These are phyloP conservation scores for Isabelozyma pseudorhagii DNA, from an alignment of 805 yeast species.

Conservation along the genomic window DNA sequence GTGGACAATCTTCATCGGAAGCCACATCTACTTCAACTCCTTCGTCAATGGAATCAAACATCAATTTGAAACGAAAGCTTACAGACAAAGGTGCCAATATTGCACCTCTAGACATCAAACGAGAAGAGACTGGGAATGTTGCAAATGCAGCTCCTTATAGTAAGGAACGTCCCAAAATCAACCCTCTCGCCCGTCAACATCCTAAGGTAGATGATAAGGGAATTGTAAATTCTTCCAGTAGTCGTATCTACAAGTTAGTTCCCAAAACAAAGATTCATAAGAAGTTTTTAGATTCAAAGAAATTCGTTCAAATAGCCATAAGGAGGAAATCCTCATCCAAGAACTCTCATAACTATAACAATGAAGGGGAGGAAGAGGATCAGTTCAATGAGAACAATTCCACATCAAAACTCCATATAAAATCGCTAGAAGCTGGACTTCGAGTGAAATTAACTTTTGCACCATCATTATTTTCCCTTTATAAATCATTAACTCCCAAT, in stretches of 20 bases:
- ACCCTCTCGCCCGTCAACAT: neutral
- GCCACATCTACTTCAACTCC: neutral
- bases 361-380: neutral
- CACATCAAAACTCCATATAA: constrained; percentile 32
- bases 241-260: constrained; percentile 1
- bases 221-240: neutral
- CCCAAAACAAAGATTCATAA: constrained; percentile 5
- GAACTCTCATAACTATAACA: constrained; percentile 8
- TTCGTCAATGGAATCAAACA: neutral
- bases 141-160: neutral
- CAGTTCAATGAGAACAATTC: neutral
- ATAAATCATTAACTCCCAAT: constrained; percentile 39
- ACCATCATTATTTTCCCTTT: constrained; percentile 41
- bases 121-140: too few species aligned
- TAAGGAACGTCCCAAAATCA: neutral
- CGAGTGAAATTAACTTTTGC: constrained; percentile 47
- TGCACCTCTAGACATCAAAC: too few species aligned
- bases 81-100: too few species aligned
- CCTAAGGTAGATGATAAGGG: neutral
- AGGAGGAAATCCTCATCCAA: constrained; percentile 24
- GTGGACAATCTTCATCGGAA: neutral
- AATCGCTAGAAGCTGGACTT: constrained; percentile 51
- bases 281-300: constrained; percentile 7
- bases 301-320: constrained; percentile 28
- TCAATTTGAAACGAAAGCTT: neutral